Evolutionary conservation across 345 rosid species (phyloP), one percentile per base, ranked within the genome.

Genomic region (Heritiera littoralis): DNA sequence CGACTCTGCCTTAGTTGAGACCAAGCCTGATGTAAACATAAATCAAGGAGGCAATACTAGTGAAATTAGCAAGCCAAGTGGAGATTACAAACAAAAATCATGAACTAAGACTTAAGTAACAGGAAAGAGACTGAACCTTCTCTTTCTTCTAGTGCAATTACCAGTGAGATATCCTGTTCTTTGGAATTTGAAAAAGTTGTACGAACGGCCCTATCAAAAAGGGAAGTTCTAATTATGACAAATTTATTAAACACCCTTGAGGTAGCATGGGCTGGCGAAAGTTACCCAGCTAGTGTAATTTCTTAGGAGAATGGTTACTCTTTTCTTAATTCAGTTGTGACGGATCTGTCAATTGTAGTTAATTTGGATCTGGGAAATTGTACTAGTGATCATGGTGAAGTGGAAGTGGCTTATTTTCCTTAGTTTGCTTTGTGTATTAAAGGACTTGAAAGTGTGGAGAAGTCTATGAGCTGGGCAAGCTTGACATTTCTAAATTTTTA

Each of bases 171-270:
- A 77, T 72, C 82, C 51, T 84, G 83, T 54, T 52, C 80, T 77
- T 72, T 77, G 55, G 91, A 89, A 78, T 80, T 87, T 83, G 88
- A 84, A 40, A 90, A 81, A 72, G 77, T 75, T 78, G 87, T 84
- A 28, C 86, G 81, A 67, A 78, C 84, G 54, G 86, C 74, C 35
- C 85, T 48, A 58, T 89, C 91, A 14, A 92, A 88, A 75, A 94
- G 89, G 56, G 89, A 87, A 77, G 81, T 86, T 78, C 89, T 86
- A 46, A 66, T 56, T 48, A 18, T 77, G 79, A 78, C 76, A 56
- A 85, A 84, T 85, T 85, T 92, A 79, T 89, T 97, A 35, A 91
- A 91, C 82, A 90, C 95, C 78, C 91, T 91, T 84, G 95, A 91
- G 78, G 92, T 92, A 38, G 91, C 92, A 69, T 89, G 95, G 94